These are phyloP conservation scores for Cladosporium sp. DNA, from an alignment of 2,329 filamentous ascomycete genomes.

Conservation along the genomic window DNA sequence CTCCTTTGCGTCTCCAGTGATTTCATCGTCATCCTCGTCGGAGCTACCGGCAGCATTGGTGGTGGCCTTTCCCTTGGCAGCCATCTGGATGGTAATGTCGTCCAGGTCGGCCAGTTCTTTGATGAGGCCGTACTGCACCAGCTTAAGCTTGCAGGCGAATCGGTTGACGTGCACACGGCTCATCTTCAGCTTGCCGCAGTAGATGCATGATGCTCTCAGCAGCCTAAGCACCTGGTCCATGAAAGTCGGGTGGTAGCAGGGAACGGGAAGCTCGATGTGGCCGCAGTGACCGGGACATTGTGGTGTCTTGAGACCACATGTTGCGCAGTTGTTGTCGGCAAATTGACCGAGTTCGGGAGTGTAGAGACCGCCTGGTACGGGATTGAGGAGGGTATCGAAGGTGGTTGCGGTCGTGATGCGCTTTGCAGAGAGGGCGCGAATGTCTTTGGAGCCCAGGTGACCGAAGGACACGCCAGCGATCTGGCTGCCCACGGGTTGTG, in stretches of 20 bases:
- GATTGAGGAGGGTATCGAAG: slow-evolving; percentile 88
- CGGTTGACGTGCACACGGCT: slow-evolving; percentile 70
- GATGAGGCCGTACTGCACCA: slow-evolving; percentile 79
- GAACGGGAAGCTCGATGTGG: slow-evolving; percentile 89
- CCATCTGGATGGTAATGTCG: slow-evolving; percentile 36
- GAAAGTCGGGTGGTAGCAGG: slow-evolving; percentile 94
- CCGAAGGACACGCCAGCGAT: slow-evolving; percentile 87
- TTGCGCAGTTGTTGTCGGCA: slow-evolving; percentile 79
- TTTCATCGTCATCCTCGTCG: slow-evolving; percentile 54
- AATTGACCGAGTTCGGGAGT: slow-evolving; percentile 88
- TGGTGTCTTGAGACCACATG: slow-evolving; percentile 77
- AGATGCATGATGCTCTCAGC: slow-evolving; percentile 80
- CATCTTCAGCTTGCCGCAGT: slow-evolving; percentile 85
- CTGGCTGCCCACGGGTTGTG: slow-evolving; percentile 73
- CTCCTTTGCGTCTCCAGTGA: slow-evolving; percentile 55
- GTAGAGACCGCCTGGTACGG: slow-evolving; percentile 85
- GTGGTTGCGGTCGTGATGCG: slow-evolving; percentile 88
- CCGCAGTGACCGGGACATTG: slow-evolving; percentile 86
- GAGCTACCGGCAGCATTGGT: slow-evolving; percentile 14
- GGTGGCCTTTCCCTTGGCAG: slow-evolving; percentile 30
- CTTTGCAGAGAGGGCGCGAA: slow-evolving; percentile 85
- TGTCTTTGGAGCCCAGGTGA: slow-evolving; percentile 75
- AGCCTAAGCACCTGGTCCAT: slow-evolving; percentile 86
- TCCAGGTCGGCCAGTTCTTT: slow-evolving; percentile 56
- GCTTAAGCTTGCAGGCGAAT: slow-evolving; percentile 75